Base-by-base conservation (phyloP, 108 stramenopile species). In the Skeletonema grethae region DNA sequence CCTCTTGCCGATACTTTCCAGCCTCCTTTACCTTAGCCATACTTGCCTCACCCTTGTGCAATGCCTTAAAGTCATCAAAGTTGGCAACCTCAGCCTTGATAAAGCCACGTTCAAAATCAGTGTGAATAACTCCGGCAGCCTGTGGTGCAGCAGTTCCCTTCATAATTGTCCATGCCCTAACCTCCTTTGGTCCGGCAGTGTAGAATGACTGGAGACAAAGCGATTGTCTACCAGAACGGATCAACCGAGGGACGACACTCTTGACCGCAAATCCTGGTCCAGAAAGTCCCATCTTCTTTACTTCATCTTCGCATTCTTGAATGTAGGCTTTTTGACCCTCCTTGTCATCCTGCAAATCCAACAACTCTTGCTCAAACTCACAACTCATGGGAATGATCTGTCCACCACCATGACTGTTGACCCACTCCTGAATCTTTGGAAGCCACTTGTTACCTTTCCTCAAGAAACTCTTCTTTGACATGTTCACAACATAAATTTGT, bases 41-140 rank as follows among this genome's bases (percentile, higher is more conserved):
- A 78, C 92, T 90, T 7, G 91, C 80, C 61, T 93, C 85, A 48
- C 97, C 97, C 32, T 82, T 77, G 79, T 94, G 94, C 41, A 93
- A 84, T 35, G 89, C 93, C 80, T 99, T 98, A 76, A 99, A 96
- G 80, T 99, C 98, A 45, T 97, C 96, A 83, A 92, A 99, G 45
- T 85, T 83, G 69, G 87, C 86, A n/a, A 98, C 95, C 69, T 99
- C 99, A 5, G 98, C 99, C 73, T 95, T 96, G 85, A 99, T 99
- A 79, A 99, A 99, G 38, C 98, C 98, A 58, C 97, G 84, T 84
- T 99, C 99, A 76, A 99, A 99, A 79, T 99, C 99, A 3, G 96
- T 92, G 83, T 99, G 99, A 73, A 99, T 99, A 29, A 96, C 96
- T 32, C 98, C 98, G 34, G 98, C 97, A n/a, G 97, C 97, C 73